Percentiles rank a stretch among this genome's conserved stretches.
phyloP scores from a whole-genome alignment of 768 basidiomycete species.

The Suillus hirtellus region DNA sequence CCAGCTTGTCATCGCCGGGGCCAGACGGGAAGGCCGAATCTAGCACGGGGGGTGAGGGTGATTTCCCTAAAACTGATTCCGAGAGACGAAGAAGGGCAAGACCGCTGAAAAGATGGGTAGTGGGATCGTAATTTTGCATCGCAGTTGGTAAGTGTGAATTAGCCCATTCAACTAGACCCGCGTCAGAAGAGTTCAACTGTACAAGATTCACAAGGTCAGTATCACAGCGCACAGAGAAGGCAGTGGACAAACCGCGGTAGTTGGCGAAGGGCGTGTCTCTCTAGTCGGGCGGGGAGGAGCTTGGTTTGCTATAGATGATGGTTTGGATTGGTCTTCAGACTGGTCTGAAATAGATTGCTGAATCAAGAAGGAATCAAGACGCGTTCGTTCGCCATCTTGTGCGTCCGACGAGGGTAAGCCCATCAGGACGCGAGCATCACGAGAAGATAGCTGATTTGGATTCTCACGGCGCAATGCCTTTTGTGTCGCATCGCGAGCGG shows the following conservation, averaged over 20 bases:
- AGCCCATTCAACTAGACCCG: constrained; percentile 80
- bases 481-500: constrained; percentile 84
- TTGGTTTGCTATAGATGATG: constrained; percentile 21
- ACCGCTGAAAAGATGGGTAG: constrained; percentile 56
- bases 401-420: constrained; percentile 42
- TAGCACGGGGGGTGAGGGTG: constrained; percentile 68
- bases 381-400: constrained; percentile 45
- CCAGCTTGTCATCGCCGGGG: constrained; percentile 74
- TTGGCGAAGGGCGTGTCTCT: constrained; percentile 48
- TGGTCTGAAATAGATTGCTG: constrained; percentile 34
- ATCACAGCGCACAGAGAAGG: constrained; percentile 8
- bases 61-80: constrained; percentile 71
- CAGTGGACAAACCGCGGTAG: constrained; percentile 22
- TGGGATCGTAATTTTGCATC: constrained; percentile 53
- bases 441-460: constrained; percentile 74
- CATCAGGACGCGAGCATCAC: constrained; percentile 79
- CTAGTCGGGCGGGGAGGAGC: constrained; percentile 70
- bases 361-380: constrained; percentile 59
- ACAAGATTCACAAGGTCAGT: constrained; percentile 15
- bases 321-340: constrained; percentile 16
- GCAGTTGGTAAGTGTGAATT: constrained; percentile 76
- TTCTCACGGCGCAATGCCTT: constrained; percentile 84
- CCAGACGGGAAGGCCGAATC: constrained; percentile 76
- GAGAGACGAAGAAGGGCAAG: constrained; percentile 83
- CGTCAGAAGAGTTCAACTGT: constrained; percentile 38